Evolutionary conservation across 2,329 filamentous ascomycete genomes (phyloP), one percentile per base, ranked within the genome.

Genomic region (Leptographium wingfieldii): DNA sequence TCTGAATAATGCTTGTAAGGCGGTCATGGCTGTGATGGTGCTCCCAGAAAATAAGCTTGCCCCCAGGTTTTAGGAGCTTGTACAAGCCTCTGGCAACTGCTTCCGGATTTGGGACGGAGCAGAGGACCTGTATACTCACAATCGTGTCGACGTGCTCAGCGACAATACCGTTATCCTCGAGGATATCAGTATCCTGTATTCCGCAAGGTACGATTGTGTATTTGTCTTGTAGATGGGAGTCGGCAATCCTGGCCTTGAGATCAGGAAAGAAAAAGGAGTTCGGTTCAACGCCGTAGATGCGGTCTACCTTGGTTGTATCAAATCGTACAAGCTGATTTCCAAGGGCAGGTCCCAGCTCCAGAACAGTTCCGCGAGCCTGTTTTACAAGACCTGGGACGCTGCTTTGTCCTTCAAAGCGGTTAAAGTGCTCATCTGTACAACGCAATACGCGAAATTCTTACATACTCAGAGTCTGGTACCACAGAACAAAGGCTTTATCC

Each of bases 271-370:
- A 75, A 51, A 67, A 59, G 2, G 63, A 60, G 64, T 77, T 77
- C 12, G 72, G 72, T 59, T 78, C 76, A 55, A 77, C 66, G 43
- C 69, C 74, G 61, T 74, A 74, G 19, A 76, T 57, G 29, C 63
- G 65, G 1, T 67, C 65, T 22, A 77, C 64, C 22, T 65, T 63
- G 22, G 64, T 63, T 9, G 64, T 22, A 63, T 73, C 68, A 62
- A 69, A 76, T 38, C 70, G 69, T 27, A 69, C 68, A 14, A 77
- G 69, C 62, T 77, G 74, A 62, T 74, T 77, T 35, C 75, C 76
- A 52, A 70, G 62, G 3, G 74, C 74, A 4, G 75, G 74, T 25
- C 75, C 76, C 1, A 77, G 68, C 61, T 78, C 76, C 40, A 78
- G 71, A 54, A 77, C 66, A 7, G 67, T 62, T 38, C 76, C 75